Percentiles rank a stretch among this genome's conserved stretches.
Conservation (phyloP, 768 basidiomycete genomes). For the Lentinula sp. region DNA sequence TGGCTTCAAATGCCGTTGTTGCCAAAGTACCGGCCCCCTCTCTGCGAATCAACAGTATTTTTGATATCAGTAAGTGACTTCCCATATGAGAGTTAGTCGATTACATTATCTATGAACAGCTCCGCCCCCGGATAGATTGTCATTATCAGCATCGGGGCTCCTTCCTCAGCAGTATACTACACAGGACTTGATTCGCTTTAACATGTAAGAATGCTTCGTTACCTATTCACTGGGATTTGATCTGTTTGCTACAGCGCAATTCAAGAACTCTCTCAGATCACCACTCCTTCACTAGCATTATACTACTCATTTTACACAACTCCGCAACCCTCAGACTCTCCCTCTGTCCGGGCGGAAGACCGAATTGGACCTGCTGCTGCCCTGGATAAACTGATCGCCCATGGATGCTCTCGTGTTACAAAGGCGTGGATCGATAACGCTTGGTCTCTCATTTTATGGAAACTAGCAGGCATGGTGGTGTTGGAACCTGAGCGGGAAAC, state of each 20-base stretch:
- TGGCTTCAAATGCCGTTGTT: conserved; percentile 7
- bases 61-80: conserved; percentile 36
- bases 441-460: conserved; percentile 90
- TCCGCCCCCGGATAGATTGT: conserved; percentile 28
- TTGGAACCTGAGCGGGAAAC: conserved; percentile 58
- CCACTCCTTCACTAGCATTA: conserved; percentile 39
- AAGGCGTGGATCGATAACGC: conserved; percentile 88
- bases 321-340: conserved; percentile 18
- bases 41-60: conserved; percentile 19
- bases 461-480: conserved; percentile 78
- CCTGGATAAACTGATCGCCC: conserved; percentile 43
- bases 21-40: not conserved
- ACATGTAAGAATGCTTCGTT: conserved; percentile 36
- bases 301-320: conserved; percentile 55
- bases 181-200: conserved; percentile 40
- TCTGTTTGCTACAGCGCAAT: conserved; percentile 32
- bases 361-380: conserved; percentile 39
- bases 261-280: conserved; percentile 47
- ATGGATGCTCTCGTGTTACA: conserved; percentile 64
- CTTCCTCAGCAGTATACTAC: conserved; percentile 39
- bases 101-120: not conserved
- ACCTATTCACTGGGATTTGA: not conserved
- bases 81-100: not conserved
- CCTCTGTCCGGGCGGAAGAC: conserved; percentile 3
- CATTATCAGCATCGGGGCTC: conserved; percentile 44